Evolutionary conservation across 441 rosid genomes (phyloP).

Genomic region (Adansonia gregorii): DNA sequence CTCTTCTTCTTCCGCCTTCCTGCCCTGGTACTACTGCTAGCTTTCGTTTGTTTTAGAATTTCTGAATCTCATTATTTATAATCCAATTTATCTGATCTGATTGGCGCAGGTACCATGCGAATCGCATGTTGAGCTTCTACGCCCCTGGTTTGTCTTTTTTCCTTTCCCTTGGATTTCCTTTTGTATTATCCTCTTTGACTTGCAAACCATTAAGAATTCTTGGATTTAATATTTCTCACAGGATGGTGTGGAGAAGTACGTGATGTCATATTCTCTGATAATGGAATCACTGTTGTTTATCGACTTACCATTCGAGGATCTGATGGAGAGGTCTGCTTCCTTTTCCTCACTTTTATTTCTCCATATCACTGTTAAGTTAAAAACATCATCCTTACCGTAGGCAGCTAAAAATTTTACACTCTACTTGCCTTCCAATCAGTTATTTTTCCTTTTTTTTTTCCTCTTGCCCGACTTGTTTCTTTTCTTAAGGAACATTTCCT

Average conservation of each 20-base stretch:
- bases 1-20: constrained; percentile 40
- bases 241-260: constrained; percentile 99
- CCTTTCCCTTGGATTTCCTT: background rate
- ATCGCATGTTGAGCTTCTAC: constrained; percentile 96
- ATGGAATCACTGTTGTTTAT: constrained; percentile 88
- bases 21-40: constrained; percentile 63
- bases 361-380: background rate
- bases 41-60: background rate
- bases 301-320: constrained; percentile 93
- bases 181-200: background rate
- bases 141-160: constrained; percentile 74
- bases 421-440: background rate
- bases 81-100: constrained; percentile 25
- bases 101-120: constrained; percentile 81
- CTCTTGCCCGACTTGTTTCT: too few species aligned
- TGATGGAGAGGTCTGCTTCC: constrained; percentile 81
- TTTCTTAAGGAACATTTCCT: background rate
- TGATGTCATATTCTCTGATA: constrained; percentile 86
- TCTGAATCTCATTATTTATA: background rate
- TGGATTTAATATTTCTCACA: constrained; percentile 28
- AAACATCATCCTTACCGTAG: background rate
- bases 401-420: background rate
- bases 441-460: too few species aligned
- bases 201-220: background rate
- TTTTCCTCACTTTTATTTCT: background rate